Conservation (phyloP, 208 protist species). For the Herpetomonas samuelpessoai region DNA sequence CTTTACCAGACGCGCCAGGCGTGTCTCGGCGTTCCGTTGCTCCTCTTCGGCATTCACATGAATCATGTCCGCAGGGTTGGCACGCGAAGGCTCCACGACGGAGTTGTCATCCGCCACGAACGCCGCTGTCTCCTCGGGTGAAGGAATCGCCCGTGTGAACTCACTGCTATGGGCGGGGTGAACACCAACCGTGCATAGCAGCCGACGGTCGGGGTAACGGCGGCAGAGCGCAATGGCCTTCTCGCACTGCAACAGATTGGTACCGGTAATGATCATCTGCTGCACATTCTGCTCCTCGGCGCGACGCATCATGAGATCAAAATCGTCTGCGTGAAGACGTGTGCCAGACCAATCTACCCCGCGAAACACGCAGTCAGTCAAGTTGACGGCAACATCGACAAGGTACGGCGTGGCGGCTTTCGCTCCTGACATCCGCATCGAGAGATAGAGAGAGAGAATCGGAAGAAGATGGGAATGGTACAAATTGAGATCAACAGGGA, state of each 20-base stretch:
- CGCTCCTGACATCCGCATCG: not conserved
- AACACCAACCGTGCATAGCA: slow-evolving; percentile 82
- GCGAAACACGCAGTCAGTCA: slow-evolving; percentile 88
- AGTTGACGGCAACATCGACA: slow-evolving; percentile 86
- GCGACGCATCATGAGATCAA: slow-evolving; percentile 66
- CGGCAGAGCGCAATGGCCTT: slow-evolving; percentile 81
- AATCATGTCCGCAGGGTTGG: slow-evolving; percentile 1
- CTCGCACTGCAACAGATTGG: slow-evolving; percentile 65
- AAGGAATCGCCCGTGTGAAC: slow-evolving; percentile 50
- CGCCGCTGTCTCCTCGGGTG: slow-evolving; percentile 15
- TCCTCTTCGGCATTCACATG: slow-evolving; percentile 12
- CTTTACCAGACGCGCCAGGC: slow-evolving; percentile 47
- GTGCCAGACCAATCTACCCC: slow-evolving; percentile 83
- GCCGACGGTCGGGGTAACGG: slow-evolving; percentile 34
- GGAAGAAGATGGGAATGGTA: too few relatives aligned
- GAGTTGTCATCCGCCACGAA: slow-evolving; percentile 30
- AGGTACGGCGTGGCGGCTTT: slow-evolving; percentile 38
- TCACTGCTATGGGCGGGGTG: slow-evolving; percentile 81
- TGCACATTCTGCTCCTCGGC: slow-evolving; percentile 49
- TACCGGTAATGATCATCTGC: slow-evolving; percentile 86
- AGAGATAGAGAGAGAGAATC: not conserved
- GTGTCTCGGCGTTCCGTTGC: slow-evolving; percentile 25
- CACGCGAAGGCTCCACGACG: slow-evolving; percentile 19
- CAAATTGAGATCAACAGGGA: too few relatives aligned
- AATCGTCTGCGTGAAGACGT: slow-evolving; percentile 77